A percentile compares a stretch with the other conserved stretches of the same genome.
Conservation (phyloP, 208 protist genomes). For the Trypanosoma avium region DNA sequence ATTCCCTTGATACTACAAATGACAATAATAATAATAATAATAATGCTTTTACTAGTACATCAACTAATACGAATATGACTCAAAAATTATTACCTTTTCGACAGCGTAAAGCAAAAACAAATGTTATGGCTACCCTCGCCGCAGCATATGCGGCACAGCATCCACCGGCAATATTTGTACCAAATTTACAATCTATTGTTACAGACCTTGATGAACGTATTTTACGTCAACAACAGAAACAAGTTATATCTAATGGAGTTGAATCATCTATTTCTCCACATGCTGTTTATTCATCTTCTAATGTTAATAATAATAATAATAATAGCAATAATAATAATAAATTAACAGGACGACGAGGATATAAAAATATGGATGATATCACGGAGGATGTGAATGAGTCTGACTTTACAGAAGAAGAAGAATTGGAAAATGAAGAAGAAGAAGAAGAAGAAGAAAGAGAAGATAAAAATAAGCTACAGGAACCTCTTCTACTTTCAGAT, state of each 20-base stretch:
- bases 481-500: conserved; percentile 13
- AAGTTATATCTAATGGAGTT: too few relatives aligned
- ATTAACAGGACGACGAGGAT: too few relatives aligned
- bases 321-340: not conserved
- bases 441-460: not conserved
- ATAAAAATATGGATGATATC: too few relatives aligned
- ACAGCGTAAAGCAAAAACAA: conserved; percentile 9
- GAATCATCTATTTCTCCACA: too few relatives aligned
- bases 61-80: too few relatives aligned
- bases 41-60: not conserved
- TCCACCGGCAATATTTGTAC: conserved; percentile 18
- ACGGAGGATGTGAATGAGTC: too few relatives aligned
- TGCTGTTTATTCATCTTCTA: too few relatives aligned
- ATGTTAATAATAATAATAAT: not conserved
- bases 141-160: conserved; percentile 17
- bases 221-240: too few relatives aligned
- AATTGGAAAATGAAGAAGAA: not conserved
- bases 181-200: not conserved
- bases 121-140: conserved; percentile 27
- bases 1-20: not conserved
- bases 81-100: conserved; percentile 41
- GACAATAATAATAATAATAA: not conserved
- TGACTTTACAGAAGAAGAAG: too few relatives aligned
- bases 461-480: not conserved
- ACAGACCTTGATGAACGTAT: conserved; percentile 6